Evolutionary conservation across 2,329 filamentous ascomycete genomes (phyloP), one percentile per base, ranked within the genome.

Genomic region (Gremmenia infestans): DNA sequence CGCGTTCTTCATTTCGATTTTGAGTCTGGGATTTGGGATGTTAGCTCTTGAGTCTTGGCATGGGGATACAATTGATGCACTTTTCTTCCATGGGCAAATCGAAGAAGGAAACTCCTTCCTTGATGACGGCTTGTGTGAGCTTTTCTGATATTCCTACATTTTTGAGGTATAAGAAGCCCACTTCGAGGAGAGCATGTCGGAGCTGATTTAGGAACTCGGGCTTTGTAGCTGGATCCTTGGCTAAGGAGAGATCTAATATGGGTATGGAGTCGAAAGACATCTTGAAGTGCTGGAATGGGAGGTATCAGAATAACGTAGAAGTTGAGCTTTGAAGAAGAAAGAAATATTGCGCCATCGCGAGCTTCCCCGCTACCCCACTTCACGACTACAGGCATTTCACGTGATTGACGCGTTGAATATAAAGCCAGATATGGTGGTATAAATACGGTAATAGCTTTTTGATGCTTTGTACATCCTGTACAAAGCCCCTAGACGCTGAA

Each of bases 141-240:
- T 80, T 75, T 15, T 86, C 79, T 5, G 86, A 77, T 50, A 93
- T 84, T 22, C 87, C 88, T 2, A 89, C 86, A 67, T 95, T 91
- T 68, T 86, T 87, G 59, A 96, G 81, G 67, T 96, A 96, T 22
- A 95, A 72, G 67, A 96, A 96, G 1, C 91, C 91, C n/a, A 95
- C 88, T 69, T 93, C 87, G 65, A 96, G 81, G 35, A 96, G 74
- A 0, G 89, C 89, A 71, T 88, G 77, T 15, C 88, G 86, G 35
- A 96, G 78, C 53, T 89, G 78, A 0, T 75, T 72, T 0, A 95
- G 80, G 65, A 96, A 94, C 35, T 74, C 74, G 2, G 87, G 80
- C 72, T 94, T 95, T 0, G 87, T 86, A 5, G 75, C 74, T 17
- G 82, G 78, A 63, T 84, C 73, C 60, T 78, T 75, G 40, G 89